Evolutionary conservation across 1,284 basidiomycete genomes (phyloP).

Genomic region (Ustilago sp.): DNA sequence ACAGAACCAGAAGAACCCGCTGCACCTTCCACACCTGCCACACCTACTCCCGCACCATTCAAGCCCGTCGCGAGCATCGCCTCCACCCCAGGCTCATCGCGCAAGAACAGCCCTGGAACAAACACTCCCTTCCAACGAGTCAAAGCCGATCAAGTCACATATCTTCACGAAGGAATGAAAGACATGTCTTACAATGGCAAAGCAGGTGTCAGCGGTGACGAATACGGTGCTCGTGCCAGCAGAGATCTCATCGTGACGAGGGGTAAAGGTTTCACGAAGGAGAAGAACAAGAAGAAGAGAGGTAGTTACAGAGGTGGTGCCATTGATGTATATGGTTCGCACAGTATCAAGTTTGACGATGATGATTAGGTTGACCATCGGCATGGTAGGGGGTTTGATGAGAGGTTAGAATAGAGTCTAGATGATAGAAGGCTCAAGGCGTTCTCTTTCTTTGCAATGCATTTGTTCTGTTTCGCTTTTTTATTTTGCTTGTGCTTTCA

Average conservation of each 20-base stretch:
- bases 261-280: slow-evolving; percentile 94
- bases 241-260: slow-evolving; percentile 91
- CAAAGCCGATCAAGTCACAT: slow-evolving; percentile 76
- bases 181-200: slow-evolving; percentile 87
- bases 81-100: slow-evolving; percentile 5
- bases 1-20: not conserved
- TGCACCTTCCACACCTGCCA: slow-evolving; percentile 13
- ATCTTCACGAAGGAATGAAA: slow-evolving; percentile 75
- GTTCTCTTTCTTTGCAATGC: not conserved
- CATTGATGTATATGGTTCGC: slow-evolving; percentile 63
- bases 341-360: slow-evolving; percentile 68
- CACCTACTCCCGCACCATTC: slow-evolving; percentile 8
- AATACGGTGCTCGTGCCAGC: slow-evolving; percentile 85
- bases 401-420: not conserved
- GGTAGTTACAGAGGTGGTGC: slow-evolving; percentile 73
- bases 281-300: slow-evolving; percentile 99
- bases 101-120: slow-evolving; percentile 18
- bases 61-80: slow-evolving; percentile 9
- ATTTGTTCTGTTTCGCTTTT: not conserved
- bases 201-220: slow-evolving; percentile 76
- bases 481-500: not conserved
- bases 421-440: no score
- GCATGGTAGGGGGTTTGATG: not conserved
- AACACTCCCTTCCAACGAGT: slow-evolving; percentile 80
- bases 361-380: slow-evolving; percentile 51